phyloP scores from a whole-genome alignment of 2,329 filamentous ascomycete species.

The Alternaria ventricosa region DNA sequence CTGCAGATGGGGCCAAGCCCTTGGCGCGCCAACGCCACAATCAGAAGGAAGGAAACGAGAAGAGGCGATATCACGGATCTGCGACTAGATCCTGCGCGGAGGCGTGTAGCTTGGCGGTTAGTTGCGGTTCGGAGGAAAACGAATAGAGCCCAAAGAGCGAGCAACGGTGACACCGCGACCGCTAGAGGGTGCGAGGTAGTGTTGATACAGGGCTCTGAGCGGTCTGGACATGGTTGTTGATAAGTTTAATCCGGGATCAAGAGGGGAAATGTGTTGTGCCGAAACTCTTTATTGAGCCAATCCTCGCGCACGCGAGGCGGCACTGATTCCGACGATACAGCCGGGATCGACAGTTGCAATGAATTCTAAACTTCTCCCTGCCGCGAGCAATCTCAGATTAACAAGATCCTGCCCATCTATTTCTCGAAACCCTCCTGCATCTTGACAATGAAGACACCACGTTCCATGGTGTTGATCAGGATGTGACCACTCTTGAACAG shows the following conservation, averaged over 20 bases:
- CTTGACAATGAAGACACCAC: conserved; percentile 49
- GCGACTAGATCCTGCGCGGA: conserved; percentile 2
- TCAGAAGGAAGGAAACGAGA: conserved; percentile 7
- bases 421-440: conserved; percentile 28
- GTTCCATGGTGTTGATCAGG: conserved; percentile 51
- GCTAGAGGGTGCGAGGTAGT: neutral
- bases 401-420: neutral
- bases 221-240: neutral
- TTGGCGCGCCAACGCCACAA: conserved; percentile 26
- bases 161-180: neutral
- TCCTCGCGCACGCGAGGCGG: neutral
- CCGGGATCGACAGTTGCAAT: neutral
- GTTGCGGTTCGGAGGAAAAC: neutral
- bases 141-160: neutral
- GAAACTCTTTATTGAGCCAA: neutral
- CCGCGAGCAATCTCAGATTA: neutral
- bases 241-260: neutral
- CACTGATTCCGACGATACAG: neutral
- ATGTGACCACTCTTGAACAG: conserved; percentile 50
- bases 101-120: neutral
- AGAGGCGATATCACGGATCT: neutral
- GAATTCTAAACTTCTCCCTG: neutral
- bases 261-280: neutral
- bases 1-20: conserved; percentile 19
- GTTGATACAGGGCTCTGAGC: neutral